Evolutionary conservation across 441 rosid species (phyloP).

Genomic region (Capsella rubella): DNA sequence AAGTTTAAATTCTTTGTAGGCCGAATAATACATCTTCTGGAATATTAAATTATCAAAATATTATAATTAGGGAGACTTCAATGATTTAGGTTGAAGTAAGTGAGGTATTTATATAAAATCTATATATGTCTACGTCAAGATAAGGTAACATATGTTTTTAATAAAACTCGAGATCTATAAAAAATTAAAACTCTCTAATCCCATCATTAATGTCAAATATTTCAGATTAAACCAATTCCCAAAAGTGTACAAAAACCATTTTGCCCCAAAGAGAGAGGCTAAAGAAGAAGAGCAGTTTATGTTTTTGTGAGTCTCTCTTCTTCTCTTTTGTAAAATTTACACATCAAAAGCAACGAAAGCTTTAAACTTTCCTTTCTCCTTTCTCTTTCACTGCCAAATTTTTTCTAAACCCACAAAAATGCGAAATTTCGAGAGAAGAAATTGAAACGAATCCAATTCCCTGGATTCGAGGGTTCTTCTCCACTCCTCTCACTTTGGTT

Average conservation of each 20-base stretch:
- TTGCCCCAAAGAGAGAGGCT: constrained; percentile 3
- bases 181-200: constrained; percentile 20
- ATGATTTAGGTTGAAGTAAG: background rate
- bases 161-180: constrained; percentile 11
- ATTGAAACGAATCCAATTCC: constrained; percentile 37
- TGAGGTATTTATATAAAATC: background rate
- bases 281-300: constrained; percentile 1
- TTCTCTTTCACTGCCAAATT: constrained; percentile 39
- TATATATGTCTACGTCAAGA: constrained; percentile 21
- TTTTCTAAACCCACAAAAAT: constrained; percentile 10
- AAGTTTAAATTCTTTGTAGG: no score
- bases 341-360: constrained; percentile 44
- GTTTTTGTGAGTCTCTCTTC: background rate
- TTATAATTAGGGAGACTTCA: background rate
- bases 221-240: constrained; percentile 11
- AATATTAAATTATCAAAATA: background rate
- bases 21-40: background rate
- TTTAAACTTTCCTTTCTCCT: constrained; percentile 45
- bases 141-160: constrained; percentile 32
- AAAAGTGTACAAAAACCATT: background rate
- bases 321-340: constrained; percentile 9
- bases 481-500: constrained; percentile 32
- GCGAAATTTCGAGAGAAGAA: constrained; percentile 10
- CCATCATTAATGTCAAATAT: constrained; percentile 16
- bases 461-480: constrained; percentile 39